Conservation (phyloP, 352 stramenopile genomes). For the Phytophthora europaea region DNA sequence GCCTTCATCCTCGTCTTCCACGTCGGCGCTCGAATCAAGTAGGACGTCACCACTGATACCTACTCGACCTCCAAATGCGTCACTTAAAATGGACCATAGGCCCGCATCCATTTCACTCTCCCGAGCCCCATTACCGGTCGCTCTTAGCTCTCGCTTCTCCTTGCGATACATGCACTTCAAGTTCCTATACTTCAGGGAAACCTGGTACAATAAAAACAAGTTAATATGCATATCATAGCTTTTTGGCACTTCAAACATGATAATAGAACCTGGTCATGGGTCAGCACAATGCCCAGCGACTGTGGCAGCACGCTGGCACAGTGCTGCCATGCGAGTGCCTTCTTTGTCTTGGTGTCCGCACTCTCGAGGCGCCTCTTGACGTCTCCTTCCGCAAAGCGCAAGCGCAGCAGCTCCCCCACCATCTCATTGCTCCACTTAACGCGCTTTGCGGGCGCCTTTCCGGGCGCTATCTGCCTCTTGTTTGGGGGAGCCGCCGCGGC, state of each 20-base stretch:
- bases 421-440: background rate
- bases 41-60: constrained; percentile 12
- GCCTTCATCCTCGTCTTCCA: background rate
- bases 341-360: background rate
- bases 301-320: background rate
- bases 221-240: background rate
- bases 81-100: constrained; percentile 11
- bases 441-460: background rate
- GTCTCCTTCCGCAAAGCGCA: constrained; percentile 1
- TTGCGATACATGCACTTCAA: constrained; percentile 17
- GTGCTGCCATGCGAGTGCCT: background rate
- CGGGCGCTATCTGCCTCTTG: background rate
- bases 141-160: background rate
- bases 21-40: background rate
- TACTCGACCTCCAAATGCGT: constrained; percentile 11
- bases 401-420: background rate
- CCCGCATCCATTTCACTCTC: constrained; percentile 2
- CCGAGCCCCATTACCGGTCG: constrained; percentile 4
- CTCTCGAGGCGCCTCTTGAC: background rate
- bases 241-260: background rate
- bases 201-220: background rate
- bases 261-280: background rate
- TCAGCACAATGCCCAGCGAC: background rate
- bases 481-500: background rate
- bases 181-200: constrained; percentile 17